Evolutionary conservation across 169 alveolate genomes (phyloP).

Genomic region (Cryptosporidium parvum): DNA sequence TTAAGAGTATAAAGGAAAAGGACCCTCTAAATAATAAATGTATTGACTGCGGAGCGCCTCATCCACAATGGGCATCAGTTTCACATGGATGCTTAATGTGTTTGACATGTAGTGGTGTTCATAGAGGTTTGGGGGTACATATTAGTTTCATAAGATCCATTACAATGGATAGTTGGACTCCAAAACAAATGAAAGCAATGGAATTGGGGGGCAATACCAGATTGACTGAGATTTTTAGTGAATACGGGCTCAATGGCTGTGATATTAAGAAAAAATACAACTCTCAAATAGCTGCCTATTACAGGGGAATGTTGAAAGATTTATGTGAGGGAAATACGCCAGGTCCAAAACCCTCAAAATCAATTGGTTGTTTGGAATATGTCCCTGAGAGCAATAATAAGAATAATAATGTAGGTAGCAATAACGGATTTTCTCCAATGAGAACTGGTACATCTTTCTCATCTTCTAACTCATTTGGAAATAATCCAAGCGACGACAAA

Average conservation of each 20-base stretch:
- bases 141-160: conserved; percentile 93
- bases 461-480: background rate
- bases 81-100: conserved; percentile 94
- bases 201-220: conserved; percentile 88
- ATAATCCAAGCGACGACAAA: background rate
- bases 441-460: conserved; percentile 1
- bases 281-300: conserved; percentile 79
- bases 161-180: conserved; percentile 95
- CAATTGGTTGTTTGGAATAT: conserved; percentile 45
- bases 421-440: background rate
- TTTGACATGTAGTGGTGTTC: conserved; percentile 93
- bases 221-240: conserved; percentile 81
- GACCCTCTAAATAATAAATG: conserved; percentile 79
- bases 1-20: conserved; percentile 50
- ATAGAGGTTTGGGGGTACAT: conserved; percentile 92
- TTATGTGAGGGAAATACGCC: conserved; percentile 75
- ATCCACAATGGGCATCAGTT: conserved; percentile 97
- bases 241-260: conserved; percentile 73
- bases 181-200: conserved; percentile 88
- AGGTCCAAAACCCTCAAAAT: conserved; percentile 40
- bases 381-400: conserved; percentile 6
- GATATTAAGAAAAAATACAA: conserved; percentile 74
- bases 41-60: conserved; percentile 88
- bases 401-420: background rate
- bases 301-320: conserved; percentile 77